Conservation (phyloP, 495 filamentous ascomycete genomes). For the Penicillium antarcticum region DNA sequence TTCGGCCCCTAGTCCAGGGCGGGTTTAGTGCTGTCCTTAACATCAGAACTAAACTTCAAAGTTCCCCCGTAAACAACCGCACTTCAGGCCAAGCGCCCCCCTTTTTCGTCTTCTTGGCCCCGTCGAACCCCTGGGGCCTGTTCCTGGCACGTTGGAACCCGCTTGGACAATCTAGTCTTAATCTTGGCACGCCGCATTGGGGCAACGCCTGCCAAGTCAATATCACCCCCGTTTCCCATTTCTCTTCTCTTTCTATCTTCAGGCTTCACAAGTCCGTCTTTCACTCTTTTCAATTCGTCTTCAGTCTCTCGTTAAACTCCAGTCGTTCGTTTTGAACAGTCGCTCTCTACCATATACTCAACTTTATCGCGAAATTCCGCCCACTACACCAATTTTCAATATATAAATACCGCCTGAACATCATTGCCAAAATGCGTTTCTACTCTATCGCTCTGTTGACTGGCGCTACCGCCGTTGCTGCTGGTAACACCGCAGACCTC, state of each 20-base stretch:
- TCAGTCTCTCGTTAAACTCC: constrained; percentile 20
- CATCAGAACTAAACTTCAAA: not conserved
- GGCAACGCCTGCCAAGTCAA: constrained; percentile 9
- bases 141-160: constrained; percentile 9
- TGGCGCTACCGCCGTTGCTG: constrained; percentile 25
- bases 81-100: not conserved
- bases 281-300: constrained; percentile 13
- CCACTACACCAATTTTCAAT: constrained; percentile 15
- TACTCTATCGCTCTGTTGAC: constrained; percentile 25
- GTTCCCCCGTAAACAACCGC: not conserved
- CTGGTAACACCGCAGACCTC: constrained; percentile 28
- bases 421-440: constrained; percentile 27
- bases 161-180: not conserved
- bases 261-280: constrained; percentile 6
- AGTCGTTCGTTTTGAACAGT: constrained; percentile 31
- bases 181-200: constrained; percentile 1
- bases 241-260: constrained; percentile 9
- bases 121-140: constrained; percentile 19
- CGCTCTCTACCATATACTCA: constrained; percentile 16
- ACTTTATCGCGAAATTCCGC: constrained; percentile 20
- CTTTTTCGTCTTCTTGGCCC: not conserved
- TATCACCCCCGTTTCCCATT: constrained; percentile 1
- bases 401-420: constrained; percentile 5
- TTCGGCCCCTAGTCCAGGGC: constrained; percentile 3
- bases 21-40: not conserved